Percentiles rank a stretch among this genome's conserved stretches.
Evolutionary conservation across 495 filamentous ascomycete genomes (phyloP).

Genomic region (Umbilicaria muhlenbergii): DNA sequence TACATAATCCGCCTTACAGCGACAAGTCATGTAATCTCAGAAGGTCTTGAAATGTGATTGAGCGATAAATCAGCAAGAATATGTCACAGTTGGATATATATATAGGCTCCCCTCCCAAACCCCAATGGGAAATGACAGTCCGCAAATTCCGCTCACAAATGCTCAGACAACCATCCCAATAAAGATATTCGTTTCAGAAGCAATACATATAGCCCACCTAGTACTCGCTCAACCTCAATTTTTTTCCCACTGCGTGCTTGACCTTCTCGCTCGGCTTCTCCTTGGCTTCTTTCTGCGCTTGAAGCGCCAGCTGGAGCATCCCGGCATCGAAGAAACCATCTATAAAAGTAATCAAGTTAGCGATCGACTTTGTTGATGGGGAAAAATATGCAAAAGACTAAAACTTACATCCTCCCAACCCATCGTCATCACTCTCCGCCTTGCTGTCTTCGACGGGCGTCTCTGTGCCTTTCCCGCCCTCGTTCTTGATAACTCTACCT

Average conservation of each 20-base stretch:
- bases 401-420: constrained; percentile 79
- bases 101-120: no score
- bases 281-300: constrained; percentile 38
- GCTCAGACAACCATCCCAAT: no score
- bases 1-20: no score
- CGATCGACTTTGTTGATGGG: not conserved
- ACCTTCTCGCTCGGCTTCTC: constrained; percentile 29
- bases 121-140: no score
- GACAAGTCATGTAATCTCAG: no score
- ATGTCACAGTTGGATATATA: no score
- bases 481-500: constrained; percentile 30
- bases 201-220: constrained; percentile 12
- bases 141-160: no score
- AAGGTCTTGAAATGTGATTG: no score
- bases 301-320: constrained; percentile 79
- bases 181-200: no score
- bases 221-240: constrained; percentile 61
- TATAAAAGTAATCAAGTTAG: constrained; percentile 23
- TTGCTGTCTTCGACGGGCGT: constrained; percentile 39
- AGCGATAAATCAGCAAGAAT: no score
- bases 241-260: constrained; percentile 63
- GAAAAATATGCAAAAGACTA: constrained; percentile 2
- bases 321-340: constrained; percentile 95
- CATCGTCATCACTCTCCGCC: constrained; percentile 69
- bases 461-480: constrained; percentile 26